These are phyloP conservation scores for Saccharomyces kudriavzevii DNA, from an alignment of 805 yeast genomes.

Conservation along the genomic window DNA sequence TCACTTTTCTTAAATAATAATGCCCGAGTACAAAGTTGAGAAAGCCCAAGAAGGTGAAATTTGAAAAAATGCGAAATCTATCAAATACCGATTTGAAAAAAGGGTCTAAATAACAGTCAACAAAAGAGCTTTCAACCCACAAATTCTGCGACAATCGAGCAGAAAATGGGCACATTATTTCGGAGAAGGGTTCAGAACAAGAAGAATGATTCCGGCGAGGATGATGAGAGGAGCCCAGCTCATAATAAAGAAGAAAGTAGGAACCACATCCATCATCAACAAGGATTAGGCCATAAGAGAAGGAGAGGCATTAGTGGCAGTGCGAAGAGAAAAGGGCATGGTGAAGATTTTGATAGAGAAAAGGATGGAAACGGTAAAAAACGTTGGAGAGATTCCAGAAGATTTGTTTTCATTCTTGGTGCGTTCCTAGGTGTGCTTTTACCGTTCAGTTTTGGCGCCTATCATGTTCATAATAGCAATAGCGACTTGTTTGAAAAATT, in stretches of 20 bases:
- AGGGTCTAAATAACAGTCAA: not conserved
- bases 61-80: not conserved
- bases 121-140: not conserved
- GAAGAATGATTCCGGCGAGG: not conserved
- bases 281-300: conserved; percentile 2
- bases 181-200: not conserved
- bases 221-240: not conserved
- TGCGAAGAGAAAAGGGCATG: not conserved
- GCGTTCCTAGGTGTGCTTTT: conserved; percentile 58
- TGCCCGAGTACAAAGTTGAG: not conserved
- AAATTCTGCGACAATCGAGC: not conserved
- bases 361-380: conserved; percentile 1
- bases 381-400: conserved; percentile 39
- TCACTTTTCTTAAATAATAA: not conserved
- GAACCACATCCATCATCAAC: not conserved
- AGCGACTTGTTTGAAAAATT: conserved; percentile 37
- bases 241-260: not conserved
- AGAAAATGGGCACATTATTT: not conserved
- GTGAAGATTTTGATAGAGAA: conserved; percentile 4
- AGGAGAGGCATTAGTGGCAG: conserved; percentile 2
- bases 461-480: conserved; percentile 21
- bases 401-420: conserved; percentile 61
- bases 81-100: not conserved
- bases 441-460: conserved; percentile 54
- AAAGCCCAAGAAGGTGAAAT: not conserved